phyloP scores from a whole-genome alignment of 192 early-diverging fungal species.

The Podila clonocystis region DNA sequence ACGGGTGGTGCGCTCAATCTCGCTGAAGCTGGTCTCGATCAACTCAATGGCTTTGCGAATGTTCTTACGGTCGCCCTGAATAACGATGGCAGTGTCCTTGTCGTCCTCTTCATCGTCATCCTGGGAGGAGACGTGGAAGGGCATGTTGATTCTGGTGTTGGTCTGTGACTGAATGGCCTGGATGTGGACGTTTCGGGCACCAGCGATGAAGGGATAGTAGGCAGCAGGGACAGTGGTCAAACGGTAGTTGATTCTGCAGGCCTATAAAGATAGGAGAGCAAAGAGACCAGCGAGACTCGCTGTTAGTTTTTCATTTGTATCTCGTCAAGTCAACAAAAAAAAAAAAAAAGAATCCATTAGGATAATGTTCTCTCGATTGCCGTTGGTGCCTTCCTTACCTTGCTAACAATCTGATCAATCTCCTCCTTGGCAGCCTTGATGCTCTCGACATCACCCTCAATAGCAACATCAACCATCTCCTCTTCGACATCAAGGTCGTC shows the following conservation, averaged over 20 bases:
- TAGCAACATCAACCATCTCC: constrained; percentile 70
- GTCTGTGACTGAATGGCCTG: constrained; percentile 68
- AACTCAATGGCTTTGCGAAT: constrained; percentile 71
- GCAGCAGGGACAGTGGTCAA: constrained; percentile 74
- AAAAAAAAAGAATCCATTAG: no score
- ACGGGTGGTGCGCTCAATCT: constrained; percentile 73
- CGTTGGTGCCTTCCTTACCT: constrained; percentile 40
- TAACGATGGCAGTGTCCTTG: constrained; percentile 64
- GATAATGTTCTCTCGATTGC: no score
- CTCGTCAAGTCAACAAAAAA: no score
- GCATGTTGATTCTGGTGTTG: constrained; percentile 82
- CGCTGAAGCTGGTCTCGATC: constrained; percentile 66
- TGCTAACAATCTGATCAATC: constrained; percentile 83
- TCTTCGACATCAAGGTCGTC: constrained; percentile 71
- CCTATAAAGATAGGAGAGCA: constrained; percentile 5
- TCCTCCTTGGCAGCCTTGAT: constrained; percentile 86
- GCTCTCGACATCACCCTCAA: constrained; percentile 87
- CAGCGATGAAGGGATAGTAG: constrained; percentile 87
- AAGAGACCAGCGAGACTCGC: background rate
- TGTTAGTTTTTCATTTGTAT: background rate
- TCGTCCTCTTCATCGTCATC: constrained; percentile 49
- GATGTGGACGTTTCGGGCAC: constrained; percentile 72
- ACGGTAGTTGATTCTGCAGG: constrained; percentile 62
- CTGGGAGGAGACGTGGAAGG: constrained; percentile 61
- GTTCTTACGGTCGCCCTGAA: constrained; percentile 82